phyloP scores from a whole-genome alignment of 352 stramenopile genomes.

The Pythium sp. region DNA sequence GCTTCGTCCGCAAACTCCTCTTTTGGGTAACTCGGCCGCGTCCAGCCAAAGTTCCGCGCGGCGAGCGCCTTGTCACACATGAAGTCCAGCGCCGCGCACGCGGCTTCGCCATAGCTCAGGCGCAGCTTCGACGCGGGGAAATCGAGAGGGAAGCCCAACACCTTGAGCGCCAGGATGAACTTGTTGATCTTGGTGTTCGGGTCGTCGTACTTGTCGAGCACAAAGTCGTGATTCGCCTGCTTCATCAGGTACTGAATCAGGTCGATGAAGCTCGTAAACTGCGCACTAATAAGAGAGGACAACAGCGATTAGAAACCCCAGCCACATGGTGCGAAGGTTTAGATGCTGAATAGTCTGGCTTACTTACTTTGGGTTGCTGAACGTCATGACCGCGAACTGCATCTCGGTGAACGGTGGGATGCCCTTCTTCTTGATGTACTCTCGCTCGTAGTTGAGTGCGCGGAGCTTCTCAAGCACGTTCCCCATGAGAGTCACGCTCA shows the following conservation, averaged over 20 bases:
- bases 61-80: constrained; percentile 77
- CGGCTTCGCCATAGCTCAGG: constrained; percentile 73
- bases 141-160: constrained; percentile 78
- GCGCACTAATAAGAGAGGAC: constrained; percentile 29
- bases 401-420: constrained; percentile 67
- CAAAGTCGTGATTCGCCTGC: constrained; percentile 72
- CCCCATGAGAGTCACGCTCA: constrained; percentile 77
- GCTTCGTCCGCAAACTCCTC: constrained; percentile 67
- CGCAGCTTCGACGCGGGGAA: constrained; percentile 79
- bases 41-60: constrained; percentile 62
- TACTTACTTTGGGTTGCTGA: constrained; percentile 45
- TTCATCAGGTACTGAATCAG: constrained; percentile 75
- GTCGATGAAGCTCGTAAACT: constrained; percentile 81
- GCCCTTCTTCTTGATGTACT: constrained; percentile 74
- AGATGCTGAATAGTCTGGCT: not conserved
- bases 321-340: too few species aligned
- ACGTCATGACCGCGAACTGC: constrained; percentile 61
- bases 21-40: constrained; percentile 68
- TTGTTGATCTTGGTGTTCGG: constrained; percentile 87
- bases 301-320: not conserved
- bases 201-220: constrained; percentile 88
- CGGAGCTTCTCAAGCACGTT: constrained; percentile 84
- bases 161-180: constrained; percentile 79
- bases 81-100: constrained; percentile 72
- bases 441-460: constrained; percentile 74